Evolutionary conservation across 495 filamentous ascomycete genomes (phyloP), one percentile per base, ranked within the genome.

Genomic region (Aspergillus asperescens): DNA sequence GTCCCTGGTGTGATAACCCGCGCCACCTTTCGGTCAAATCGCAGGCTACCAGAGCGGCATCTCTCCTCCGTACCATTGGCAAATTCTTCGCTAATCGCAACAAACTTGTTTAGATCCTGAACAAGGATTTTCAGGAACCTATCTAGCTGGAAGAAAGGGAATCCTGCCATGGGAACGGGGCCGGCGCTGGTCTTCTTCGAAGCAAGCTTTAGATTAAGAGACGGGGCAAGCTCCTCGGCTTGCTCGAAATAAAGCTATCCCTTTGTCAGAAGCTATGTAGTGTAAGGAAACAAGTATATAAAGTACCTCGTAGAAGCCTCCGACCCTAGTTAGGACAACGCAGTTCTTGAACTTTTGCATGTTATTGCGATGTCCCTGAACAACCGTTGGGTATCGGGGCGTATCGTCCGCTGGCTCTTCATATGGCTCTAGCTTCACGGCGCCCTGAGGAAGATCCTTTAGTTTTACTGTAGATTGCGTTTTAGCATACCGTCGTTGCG

Each of bases 61-160:
- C 81, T 88, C 32, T 77, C 74, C 29, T 84, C 78, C 35, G 80
- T 68, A 54, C 81, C 76, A 54, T 86, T 85, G 0, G 84, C 80
- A 57, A 94, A 90, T 62, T 99, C 93, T 65, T 99, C 93, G 34
- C 87, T 88, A 51, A 99, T 86, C 41, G 93, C 93, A 55, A 99
- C 94, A 66, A 90, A 86, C 64, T 86, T 85, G 57, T 86, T 86
- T 39, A 92, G 70, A 58, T 99, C 93, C 66, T 94, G 83, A 8
- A 99, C 93, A 4, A 99, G 78, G 39, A 88, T 81, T 66, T 96
- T 96, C 54, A 97, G 79, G 66, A 87, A 95, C 13, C 90, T 83
- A 62, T 96, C 90, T 34, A 97, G 75, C 63, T 96, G 90, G 58
- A 86, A 90, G 63, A 88, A 88, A 16, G 91, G 94, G 55, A 99